Base-by-base conservation (phyloP, 352 stramenopile genomes). In the Globisporangium sylvaticum region DNA sequence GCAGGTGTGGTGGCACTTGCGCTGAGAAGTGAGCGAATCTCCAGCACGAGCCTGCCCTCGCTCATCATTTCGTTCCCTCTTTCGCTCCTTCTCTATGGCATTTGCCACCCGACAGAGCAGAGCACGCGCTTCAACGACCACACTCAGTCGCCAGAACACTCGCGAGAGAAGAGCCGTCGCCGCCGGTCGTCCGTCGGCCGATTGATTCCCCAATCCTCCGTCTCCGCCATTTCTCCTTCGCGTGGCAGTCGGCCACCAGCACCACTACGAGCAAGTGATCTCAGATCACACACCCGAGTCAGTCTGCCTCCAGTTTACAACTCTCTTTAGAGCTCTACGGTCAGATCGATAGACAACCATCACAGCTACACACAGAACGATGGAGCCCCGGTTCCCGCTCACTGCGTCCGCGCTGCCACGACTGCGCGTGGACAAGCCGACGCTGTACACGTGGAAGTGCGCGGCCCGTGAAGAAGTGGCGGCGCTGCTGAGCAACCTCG, bases 371-470 rank as follows among this genome's bases (percentile, higher is more conserved):
- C 42, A 22, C 15, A 50, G 7, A 8, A 20, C 5, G 3, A 69
- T 64, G 55, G 64, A 64, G 25, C 31, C 32, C 14, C 20, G 46
- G 31, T 61, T 61, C 58, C 65, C 65, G 14, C 57, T 69, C 15
- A 14, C 22, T n/a, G 31, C 25, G 10, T 8, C 34, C 9, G 39
- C 58, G 34, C 65, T 65, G 8, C 57, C 58, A 5, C 50, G 27
- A 10, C 32, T 69, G 44, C 46, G 34, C 18, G 57, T 68, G 25
- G 55, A 52, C 64, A 34, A 34, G 18, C 9, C 48, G 46, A 65
- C 65, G 18, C 32, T 66, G 31, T 25, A 34, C 18, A 20, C 25
- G 29, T 69, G 65, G 65, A 65, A 58, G 57, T 62, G 31, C 4
- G 39, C 29, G 15, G 65, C 65, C 18, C 44, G 31, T 12, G 32